Evolutionary conservation across 78 protist genomes (phyloP), one percentile per base, ranked within the genome.

Genomic region (Dictyostelium brefeldianum): DNA sequence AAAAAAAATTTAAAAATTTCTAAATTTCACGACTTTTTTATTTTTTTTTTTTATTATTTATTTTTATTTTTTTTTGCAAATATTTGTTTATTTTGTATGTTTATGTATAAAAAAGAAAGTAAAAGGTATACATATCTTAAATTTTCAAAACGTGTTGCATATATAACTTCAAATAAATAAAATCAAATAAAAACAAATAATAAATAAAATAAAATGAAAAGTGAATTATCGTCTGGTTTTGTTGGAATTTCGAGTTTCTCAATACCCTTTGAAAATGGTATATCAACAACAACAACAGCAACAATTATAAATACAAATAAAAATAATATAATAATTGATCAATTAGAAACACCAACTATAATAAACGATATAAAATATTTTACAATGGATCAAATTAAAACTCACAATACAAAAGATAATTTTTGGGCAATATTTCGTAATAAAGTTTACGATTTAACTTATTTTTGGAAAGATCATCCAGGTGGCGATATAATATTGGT

Each of bases 361-460:
- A 36, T 27, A 59, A 27, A 62, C 0, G 43, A 25, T 10, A 27
- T 11, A 3, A 62, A 62, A 67, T 71, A 71, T 25, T 85, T 31
- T 62, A 56, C 96, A 41, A 70, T 54, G 22, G 98, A 89, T 27
- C 92, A 96, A 77, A 89, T 96, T 18, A 75, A 31, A 41, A 70
- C 71, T 56, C 98, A 96, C 64, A 92, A 92, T 47, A 71, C 8
- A 20, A 67, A 73, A 36, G 48, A 69, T 43, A 95, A 91, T 46
- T 53, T 81, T 10, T 96, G 97, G 98, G n/a, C 94, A 36, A 83
- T 89, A 14, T 78, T 97, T 48, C 8, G 85, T 43, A 94, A 90
- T 69, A 93, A 87, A 51, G 98, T 95, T 25, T 97, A 95, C 79
- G 97, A 97, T 57, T 82, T 97, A 10, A 92, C 98, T n/a, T 15